Evolutionary conservation across 441 rosid genomes (phyloP).

Genomic region (Adansonia grandidieri): DNA sequence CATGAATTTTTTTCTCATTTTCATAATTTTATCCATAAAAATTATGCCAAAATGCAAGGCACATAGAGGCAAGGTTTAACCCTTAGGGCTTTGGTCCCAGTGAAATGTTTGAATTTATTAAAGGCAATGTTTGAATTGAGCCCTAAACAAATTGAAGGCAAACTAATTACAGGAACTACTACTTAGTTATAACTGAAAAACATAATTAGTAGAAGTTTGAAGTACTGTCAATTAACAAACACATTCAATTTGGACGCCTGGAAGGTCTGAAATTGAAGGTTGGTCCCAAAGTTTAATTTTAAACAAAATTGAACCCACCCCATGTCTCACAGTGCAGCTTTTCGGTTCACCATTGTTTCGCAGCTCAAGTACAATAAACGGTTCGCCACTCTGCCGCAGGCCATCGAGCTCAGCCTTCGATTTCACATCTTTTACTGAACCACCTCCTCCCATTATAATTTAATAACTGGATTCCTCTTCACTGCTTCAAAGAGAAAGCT

Average conservation of each 20-base stretch:
- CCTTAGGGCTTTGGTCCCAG: background rate
- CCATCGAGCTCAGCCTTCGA: too few relatives aligned
- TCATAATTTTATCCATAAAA: background rate
- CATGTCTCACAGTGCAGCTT: slow-evolving; percentile 70
- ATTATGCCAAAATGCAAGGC: background rate
- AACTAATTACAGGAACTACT: background rate
- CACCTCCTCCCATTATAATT: too few relatives aligned
- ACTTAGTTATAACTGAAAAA: background rate
- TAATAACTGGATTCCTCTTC: too few relatives aligned
- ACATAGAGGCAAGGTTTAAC: background rate
- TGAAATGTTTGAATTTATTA: too few relatives aligned
- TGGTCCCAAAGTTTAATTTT: background rate
- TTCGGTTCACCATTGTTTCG: slow-evolving; percentile 64
- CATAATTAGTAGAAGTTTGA: background rate
- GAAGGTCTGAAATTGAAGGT: slow-evolving; percentile 12
- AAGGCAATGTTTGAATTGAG: too few relatives aligned
- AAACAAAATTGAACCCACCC: slow-evolving; percentile 16
- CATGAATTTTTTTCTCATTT: background rate
- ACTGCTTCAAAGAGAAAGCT: too few relatives aligned
- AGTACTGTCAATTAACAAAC: slow-evolving; percentile 13
- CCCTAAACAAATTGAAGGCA: too few relatives aligned
- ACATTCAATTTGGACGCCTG: slow-evolving; percentile 17
- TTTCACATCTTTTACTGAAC: too few relatives aligned
- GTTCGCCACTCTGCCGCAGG: too few relatives aligned
- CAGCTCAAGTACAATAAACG: slow-evolving; percentile 61